Base-by-base conservation (phyloP, 257 asterid species). In the Petunia secreta region DNA sequence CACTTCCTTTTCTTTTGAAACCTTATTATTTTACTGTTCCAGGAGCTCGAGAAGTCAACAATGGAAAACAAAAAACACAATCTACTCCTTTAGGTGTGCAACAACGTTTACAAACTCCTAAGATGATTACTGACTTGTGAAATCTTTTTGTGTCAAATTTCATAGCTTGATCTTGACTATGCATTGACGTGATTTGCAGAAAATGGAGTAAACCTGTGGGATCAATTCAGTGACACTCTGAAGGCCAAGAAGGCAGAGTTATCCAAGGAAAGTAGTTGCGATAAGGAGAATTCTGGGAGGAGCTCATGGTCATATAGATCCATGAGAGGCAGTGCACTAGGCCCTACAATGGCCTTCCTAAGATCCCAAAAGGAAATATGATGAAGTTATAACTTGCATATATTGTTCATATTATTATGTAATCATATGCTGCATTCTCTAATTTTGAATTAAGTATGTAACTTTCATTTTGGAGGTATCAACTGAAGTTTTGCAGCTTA, bases 331-430 rank as follows among this genome's bases (percentile, higher is more conserved):
- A 85, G 91, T 78, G 94, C 91, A 0, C 90, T 90, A 38, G 97
- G 94, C 73, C 91, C 96, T 5, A 92, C 95, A 40, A 89, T 94
- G 91, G 90, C 96, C 71, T 75, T 88, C 53, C 84, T 95, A 66
- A 91, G 97, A 83, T 89, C 97, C 8, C 88, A 85, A 52, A 89
- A 86, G 66, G 84, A 89, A 48, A 62, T 83, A 37, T 88, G 85
- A 34, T 46, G 80, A 69, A 66, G 40, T 57, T 76, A 40, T 25
- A 3, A 43, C 39, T 75, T 75, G 52, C 38, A 71, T 71, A 36
- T 44, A 43, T 41, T 69, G 53, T 25, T 69, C 40, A 50, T 38
- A 37, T 37, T 75, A 53, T 37, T n/a, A 62, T 63, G 25, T 37
- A 9, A 3, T 63, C 4, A 16, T 44, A 41, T 39, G 67, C 54